phyloP scores from a whole-genome alignment of 495 filamentous ascomycete genomes.

The Hyaloscypha bicolor region DNA sequence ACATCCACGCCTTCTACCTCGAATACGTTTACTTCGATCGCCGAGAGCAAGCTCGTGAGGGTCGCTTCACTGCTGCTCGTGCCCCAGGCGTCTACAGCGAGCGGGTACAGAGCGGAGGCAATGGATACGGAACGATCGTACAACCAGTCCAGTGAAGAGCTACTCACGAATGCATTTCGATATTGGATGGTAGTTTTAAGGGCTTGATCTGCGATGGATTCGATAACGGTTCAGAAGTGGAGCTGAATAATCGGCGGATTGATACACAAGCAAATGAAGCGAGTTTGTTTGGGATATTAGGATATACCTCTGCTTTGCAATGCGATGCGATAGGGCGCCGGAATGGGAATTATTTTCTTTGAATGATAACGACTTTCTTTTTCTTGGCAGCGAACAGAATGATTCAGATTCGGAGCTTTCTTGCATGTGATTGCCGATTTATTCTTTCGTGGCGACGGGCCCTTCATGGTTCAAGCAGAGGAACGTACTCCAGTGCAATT shows the following conservation, averaged over 20 bases:
- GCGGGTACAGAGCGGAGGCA: conserved; percentile 71
- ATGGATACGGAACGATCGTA: conserved; percentile 35
- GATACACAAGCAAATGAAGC: not conserved
- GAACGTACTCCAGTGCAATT: not conserved
- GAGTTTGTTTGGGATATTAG: not conserved
- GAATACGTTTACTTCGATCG: conserved; percentile 87
- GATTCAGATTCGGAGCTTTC: not conserved
- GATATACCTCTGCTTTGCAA: not conserved
- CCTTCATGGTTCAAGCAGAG: not conserved
- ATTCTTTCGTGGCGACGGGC: not conserved
- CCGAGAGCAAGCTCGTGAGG: conserved; percentile 57
- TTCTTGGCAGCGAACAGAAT: not conserved
- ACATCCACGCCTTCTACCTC: conserved; percentile 91
- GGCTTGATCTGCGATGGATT: not conserved
- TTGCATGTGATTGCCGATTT: not conserved
- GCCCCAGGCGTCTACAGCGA: conserved; percentile 84
- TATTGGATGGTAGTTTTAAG: no score
- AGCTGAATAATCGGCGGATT: not conserved
- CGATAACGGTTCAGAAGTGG: no score
- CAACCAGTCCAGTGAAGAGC: conserved; percentile 24
- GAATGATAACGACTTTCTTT: conserved; percentile 1
- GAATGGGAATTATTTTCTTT: not conserved
- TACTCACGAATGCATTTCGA: not conserved
- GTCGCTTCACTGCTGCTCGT: conserved; percentile 47
- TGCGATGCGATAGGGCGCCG: not conserved